Evolutionary conservation across 225 moss, liverwort and hornwort genomes (phyloP).

Genomic region (Pleurozium schreberi): DNA sequence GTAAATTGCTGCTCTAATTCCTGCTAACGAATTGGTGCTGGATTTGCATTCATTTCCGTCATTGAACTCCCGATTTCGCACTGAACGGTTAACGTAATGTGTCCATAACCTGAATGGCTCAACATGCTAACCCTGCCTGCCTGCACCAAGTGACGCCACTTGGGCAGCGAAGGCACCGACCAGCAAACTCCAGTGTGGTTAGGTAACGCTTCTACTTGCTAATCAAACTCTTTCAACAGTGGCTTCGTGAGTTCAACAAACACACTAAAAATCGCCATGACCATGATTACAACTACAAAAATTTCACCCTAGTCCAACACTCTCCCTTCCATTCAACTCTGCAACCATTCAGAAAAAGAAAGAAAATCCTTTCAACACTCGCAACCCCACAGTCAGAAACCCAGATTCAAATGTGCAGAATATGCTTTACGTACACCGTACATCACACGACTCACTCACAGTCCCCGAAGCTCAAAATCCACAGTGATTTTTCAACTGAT

Average conservation of each 20-base stretch:
- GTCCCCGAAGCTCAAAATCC: background rate
- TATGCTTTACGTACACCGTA: background rate
- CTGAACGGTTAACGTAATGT: background rate
- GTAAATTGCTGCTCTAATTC: background rate
- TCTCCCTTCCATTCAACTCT: background rate
- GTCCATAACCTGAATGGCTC: background rate
- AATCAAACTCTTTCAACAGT: background rate
- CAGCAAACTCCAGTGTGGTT: background rate
- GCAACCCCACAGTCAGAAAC: background rate
- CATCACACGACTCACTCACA: background rate
- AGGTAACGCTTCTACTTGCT: background rate
- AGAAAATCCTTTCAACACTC: background rate
- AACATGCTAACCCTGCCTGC: background rate
- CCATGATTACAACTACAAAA: background rate
- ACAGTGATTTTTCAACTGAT: too few relatives aligned
- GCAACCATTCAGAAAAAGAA: background rate
- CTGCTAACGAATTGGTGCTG: background rate
- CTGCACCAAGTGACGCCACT: background rate
- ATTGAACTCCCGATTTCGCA: background rate
- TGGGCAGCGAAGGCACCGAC: background rate
- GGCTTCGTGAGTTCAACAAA: background rate
- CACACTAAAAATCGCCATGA: background rate
- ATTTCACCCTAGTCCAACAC: background rate
- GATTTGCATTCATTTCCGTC: background rate
- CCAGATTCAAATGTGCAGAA: background rate